A percentile compares a stretch with the other conserved stretches of the same genome.
Conservation (phyloP, 805 yeast species). For the Pichia cephalocereana region DNA sequence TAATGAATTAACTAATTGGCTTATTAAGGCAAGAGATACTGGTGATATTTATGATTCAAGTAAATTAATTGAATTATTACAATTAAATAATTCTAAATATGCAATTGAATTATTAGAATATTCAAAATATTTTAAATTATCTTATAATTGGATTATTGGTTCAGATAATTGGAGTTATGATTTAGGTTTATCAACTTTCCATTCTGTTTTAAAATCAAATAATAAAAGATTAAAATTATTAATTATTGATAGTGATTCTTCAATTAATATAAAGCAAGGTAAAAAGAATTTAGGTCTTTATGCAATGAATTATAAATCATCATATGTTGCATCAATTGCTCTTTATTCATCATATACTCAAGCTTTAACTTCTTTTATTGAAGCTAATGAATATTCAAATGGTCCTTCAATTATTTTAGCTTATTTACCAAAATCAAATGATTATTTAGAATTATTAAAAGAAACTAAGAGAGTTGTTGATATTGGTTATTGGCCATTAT, state of each 20-base stretch:
- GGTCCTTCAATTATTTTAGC: conserved; percentile 93
- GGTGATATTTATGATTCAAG: conserved; percentile 23
- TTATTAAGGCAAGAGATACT: conserved; percentile 38
- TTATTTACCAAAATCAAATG: conserved; percentile 64
- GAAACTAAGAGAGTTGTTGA: conserved; percentile 88
- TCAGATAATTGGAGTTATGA: conserved; percentile 96
- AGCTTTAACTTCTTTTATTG: conserved; percentile 76
- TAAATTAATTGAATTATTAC: conserved; percentile 24
- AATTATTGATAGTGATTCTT: conserved; percentile 80
- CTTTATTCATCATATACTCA: conserved; percentile 91
- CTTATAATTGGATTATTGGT: conserved; percentile 76
- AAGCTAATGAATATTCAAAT: conserved; percentile 68
- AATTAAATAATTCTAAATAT: conserved; percentile 15
- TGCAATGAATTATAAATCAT: conserved; percentile 86
- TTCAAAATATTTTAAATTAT: conserved; percentile 36
- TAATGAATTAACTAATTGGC: conserved; percentile 61
- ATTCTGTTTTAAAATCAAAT: conserved; percentile 67
- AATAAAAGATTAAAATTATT: conserved; percentile 68
- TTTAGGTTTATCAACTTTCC: conserved; percentile 85
- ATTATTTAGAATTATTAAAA: conserved; percentile 65
- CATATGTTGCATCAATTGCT: conserved; percentile 91
- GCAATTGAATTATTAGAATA: conserved; percentile 39
- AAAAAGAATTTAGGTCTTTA: conserved; percentile 90
- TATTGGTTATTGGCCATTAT: conserved; percentile 94
- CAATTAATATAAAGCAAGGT: conserved; percentile 40